phyloP scores from a whole-genome alignment of 2,329 filamentous ascomycete species.

The Trichoderma arundinaceum region DNA sequence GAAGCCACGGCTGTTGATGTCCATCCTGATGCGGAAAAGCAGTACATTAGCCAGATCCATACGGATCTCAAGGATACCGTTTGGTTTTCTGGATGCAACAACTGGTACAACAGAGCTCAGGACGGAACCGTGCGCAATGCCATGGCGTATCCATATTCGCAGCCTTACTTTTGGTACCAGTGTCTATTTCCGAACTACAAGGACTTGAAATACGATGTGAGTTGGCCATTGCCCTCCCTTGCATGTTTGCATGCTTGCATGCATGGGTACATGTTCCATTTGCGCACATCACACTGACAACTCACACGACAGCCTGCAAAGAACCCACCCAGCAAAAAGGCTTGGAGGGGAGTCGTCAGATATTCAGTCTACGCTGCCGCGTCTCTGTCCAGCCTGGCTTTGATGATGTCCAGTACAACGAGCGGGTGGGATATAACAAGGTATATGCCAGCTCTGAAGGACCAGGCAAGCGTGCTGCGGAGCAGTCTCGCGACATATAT shows the following conservation, averaged over 20 bases:
- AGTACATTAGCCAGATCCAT: constrained; percentile 44
- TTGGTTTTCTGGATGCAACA: constrained; percentile 45
- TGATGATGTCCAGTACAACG: neutral
- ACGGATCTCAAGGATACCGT: constrained; percentile 43
- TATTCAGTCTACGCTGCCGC: constrained; percentile 12
- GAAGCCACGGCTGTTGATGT: constrained; percentile 43
- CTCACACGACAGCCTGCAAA: neutral
- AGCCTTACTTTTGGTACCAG: constrained; percentile 46
- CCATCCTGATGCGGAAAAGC: constrained; percentile 44
- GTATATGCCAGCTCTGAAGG: neutral
- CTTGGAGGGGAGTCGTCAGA: neutral
- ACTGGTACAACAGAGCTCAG: constrained; percentile 45
- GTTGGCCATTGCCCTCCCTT: constrained; percentile 28
- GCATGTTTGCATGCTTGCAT: too few species aligned
- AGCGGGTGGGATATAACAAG: constrained; percentile 8
- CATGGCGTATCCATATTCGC: constrained; percentile 46
- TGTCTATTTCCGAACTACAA: constrained; percentile 45
- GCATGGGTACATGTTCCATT: neutral
- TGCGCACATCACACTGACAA: neutral
- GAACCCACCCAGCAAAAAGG: neutral
- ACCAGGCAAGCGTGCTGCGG: constrained; percentile 2
- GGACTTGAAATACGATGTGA: constrained; percentile 45
- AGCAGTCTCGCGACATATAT: neutral
- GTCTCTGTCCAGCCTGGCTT: constrained; percentile 24
- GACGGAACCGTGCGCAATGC: constrained; percentile 43